Evolutionary conservation across 192 early-diverging fungal genomes (phyloP), one percentile per base, ranked within the genome.

Genomic region (Coemansia sp.): DNA sequence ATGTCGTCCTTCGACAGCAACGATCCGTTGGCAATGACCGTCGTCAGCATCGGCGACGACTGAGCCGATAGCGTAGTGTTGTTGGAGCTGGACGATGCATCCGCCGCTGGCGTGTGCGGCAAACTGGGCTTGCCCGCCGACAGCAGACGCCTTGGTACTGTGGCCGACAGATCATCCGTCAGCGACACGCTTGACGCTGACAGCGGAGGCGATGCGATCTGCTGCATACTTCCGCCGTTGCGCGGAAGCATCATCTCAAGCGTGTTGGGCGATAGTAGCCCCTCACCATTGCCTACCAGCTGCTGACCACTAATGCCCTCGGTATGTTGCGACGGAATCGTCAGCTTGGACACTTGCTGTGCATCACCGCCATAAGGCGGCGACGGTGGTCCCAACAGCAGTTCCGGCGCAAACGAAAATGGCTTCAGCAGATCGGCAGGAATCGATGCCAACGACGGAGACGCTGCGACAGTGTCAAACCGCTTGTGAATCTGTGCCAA

Each of bases 341-440:
- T 14, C 50, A 48, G 45, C 19, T 48, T 48, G 7, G 45, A 48
- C 45, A 48, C 19, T 19, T 48, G 45, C n/a, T 48, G 60, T 58
- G 54, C 38, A 40, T 40, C 64, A 20, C n/a, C 40, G 32, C n/a
- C 22, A 14, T 23, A 55, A 7, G 64, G 41, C 29, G 43, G 38
- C 33, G 58, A 38, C 48, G 49, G 49, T 2, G 49, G 49, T 20
- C 46, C 41, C 50, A 52, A 9, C 56, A 52, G 15, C 56, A 61
- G 22, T 29, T 62, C 57, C 17, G 23, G 35, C 1, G 73, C 36
- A 46, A 80, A 80, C 17, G 77, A 60, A 34, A 80, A 80, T 33
- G 77, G 77, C 22, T 58, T 50, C 23, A 80, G 45, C 36, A 80
- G 49, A 29, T 70, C 69, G 22, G 63, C 77, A 4, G 71, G 71